phyloP scores from a whole-genome alignment of 805 yeast genomes.

The Phaffomyces thermotolerans region DNA sequence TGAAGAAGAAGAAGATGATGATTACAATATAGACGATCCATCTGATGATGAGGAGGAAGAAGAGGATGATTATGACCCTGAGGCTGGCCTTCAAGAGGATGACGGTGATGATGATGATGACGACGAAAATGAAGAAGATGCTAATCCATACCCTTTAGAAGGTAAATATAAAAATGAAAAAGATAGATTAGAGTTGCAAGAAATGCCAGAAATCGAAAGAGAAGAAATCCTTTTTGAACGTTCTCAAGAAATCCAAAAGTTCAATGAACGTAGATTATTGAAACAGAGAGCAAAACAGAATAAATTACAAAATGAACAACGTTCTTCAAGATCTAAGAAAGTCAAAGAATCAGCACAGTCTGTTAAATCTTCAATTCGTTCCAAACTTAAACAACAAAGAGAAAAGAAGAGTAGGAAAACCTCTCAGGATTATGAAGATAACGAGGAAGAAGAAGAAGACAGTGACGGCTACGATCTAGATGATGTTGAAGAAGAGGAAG shows the following conservation, averaged over 20 bases:
- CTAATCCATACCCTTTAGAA: constrained; percentile 86
- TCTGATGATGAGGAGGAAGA: constrained; percentile 33
- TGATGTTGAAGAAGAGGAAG: constrained; percentile 35
- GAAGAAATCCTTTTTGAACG: constrained; percentile 90
- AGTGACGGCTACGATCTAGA: constrained; percentile 30
- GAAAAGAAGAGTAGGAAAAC: constrained; percentile 47
- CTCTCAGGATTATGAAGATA: constrained; percentile 25
- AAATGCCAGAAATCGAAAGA: constrained; percentile 86
- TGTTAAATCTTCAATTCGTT: constrained; percentile 45
- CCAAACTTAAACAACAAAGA: constrained; percentile 70
- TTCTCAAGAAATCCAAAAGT: constrained; percentile 84
- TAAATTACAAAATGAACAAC: constrained; percentile 28
- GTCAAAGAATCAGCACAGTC: constrained; percentile 26
- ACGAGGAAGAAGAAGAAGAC: constrained; percentile 39
- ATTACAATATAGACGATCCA: constrained; percentile 26
- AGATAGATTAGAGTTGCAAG: constrained; percentile 58
- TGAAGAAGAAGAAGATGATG: constrained; percentile 33
- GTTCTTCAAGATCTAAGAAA: constrained; percentile 27
- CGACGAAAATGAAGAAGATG: constrained; percentile 31
- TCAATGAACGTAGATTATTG: constrained; percentile 74
- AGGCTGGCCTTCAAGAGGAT: constrained; percentile 28
- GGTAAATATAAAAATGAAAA: constrained; percentile 81
- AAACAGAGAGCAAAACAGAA: constrained; percentile 72
- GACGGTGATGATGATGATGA: constrained; percentile 30
- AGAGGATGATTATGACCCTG: constrained; percentile 36